Evolutionary conservation across 345 rosid genomes (phyloP).

Genomic region (Arabidopsis suecica): DNA sequence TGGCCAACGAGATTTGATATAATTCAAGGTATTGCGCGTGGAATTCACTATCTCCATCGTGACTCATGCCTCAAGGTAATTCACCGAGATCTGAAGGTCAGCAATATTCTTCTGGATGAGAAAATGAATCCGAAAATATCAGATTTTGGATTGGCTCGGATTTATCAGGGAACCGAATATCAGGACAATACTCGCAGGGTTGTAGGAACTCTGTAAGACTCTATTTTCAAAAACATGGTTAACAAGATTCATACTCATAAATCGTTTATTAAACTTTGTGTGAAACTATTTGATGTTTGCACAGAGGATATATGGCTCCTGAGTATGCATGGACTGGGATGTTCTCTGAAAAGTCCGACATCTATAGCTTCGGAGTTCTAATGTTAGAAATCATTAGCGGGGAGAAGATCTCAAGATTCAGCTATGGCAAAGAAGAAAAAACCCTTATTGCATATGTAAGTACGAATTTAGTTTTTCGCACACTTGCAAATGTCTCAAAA

Average conservation of each 20-base stretch:
- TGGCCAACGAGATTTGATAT: conserved; percentile 29
- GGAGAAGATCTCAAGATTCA: conserved; percentile 35
- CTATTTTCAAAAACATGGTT: fast-evolving
- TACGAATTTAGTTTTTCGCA: background rate
- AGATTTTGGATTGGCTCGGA: conserved; percentile 40
- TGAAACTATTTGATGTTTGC: background rate
- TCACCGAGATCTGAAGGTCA: conserved; percentile 37
- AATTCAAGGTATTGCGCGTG: conserved; percentile 32
- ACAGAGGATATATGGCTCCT: conserved; percentile 53
- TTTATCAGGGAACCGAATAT: conserved; percentile 29
- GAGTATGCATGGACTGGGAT: conserved; percentile 42
- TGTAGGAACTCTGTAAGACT: conserved; percentile 39
- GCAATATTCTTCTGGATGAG: conserved; percentile 38
- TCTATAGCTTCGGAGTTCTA: too few species aligned
- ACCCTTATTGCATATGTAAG: conserved; percentile 37
- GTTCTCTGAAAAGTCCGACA: too few species aligned
- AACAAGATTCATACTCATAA: background rate
- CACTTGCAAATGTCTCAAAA: background rate
- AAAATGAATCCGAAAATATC: conserved; percentile 28
- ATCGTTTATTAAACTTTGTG: background rate
- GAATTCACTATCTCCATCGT: conserved; percentile 34
- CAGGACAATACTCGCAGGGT: conserved; percentile 36
- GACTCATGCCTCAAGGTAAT: conserved; percentile 32
- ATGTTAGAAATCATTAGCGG: conserved; percentile 38
- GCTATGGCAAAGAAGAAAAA: conserved; percentile 16